These are phyloP conservation scores for Rubroshorea leprosula DNA, from an alignment of 345 rosid species.

Conservation along the genomic window DNA sequence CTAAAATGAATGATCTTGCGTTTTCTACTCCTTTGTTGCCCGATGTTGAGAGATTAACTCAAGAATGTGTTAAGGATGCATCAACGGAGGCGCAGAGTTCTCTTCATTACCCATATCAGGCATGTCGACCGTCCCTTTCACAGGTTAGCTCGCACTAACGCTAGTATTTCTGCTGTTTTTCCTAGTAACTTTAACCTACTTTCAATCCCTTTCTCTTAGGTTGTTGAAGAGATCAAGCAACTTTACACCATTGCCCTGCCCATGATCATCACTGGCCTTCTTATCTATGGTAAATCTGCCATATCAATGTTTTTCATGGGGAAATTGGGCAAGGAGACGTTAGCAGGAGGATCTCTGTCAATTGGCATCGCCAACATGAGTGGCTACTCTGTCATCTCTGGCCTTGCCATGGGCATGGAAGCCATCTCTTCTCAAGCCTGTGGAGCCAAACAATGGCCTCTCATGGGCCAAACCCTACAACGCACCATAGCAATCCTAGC, in stretches of 20 bases:
- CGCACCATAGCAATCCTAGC: slow-evolving; percentile 39
- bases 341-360: slow-evolving; percentile 53
- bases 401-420: slow-evolving; percentile 56
- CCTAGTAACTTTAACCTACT: background rate
- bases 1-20: slow-evolving; percentile 12
- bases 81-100: slow-evolving; percentile 12
- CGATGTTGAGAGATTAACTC: slow-evolving; percentile 3
- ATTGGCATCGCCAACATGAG: slow-evolving; percentile 48
- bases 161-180: background rate
- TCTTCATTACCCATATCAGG: slow-evolving; percentile 8
- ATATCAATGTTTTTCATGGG: slow-evolving; percentile 52
- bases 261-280: slow-evolving; percentile 46
- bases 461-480: slow-evolving; percentile 52
- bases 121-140: slow-evolving; percentile 27
- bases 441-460: slow-evolving; percentile 47
- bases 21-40: slow-evolving; percentile 25
- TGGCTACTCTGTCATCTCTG: slow-evolving; percentile 48
- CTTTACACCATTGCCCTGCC: slow-evolving; percentile 42
- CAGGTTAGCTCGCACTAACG: slow-evolving; percentile 20
- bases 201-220: slow-evolving; percentile 28
- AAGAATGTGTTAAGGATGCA: slow-evolving; percentile 14
- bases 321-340: slow-evolving; percentile 39
- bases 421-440: slow-evolving; percentile 55
- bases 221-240: slow-evolving; percentile 42
- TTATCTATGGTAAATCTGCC: slow-evolving; percentile 38